Base-by-base conservation (phyloP, 148 eudicot species). In the Beta vulgaris region DNA sequence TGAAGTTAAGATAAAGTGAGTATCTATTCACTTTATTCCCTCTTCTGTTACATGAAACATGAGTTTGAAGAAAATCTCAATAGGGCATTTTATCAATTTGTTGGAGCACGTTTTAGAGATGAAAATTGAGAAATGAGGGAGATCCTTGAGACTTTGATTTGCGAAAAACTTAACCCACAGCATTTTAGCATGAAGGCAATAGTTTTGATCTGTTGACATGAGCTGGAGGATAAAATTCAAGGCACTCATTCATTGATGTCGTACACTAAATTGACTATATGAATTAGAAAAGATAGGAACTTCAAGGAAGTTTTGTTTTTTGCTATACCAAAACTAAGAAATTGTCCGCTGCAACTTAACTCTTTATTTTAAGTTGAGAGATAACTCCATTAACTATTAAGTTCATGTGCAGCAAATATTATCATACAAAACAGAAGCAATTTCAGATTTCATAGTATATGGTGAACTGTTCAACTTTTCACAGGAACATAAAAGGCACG, bases 21-120 rank as follows among this genome's bases (percentile, higher is more conserved):
- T 48, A 0, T 18, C 7, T 35, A 32, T 6, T 13, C 48, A 15
- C n/a, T 25, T 11, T 57, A 5, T 34, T 25, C 44, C 63, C 21
- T 18, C 42, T 36, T 26, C 34, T n/a, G 46, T 40, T 25, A 72
- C 18, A 15, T 2, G 18, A 23, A 23, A 1, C 44, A 25, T 13
- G 26, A 8, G 11, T 12, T 12, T 58, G 46, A 54, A 26, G 66
- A 23, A 53, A 49, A 46, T 32, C 60, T 32, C 0, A 71, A 26
- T 14, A 34, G 23, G 28, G 34, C n/a, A 42, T 25, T 25, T 34
- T 2, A 32, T 51, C 36, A 36, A 39, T 19, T 19, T 16, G 6
- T 37, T 28, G 36, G 48, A 55, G 68, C 59, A 62, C 34, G 32
- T 48, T 74, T 44, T 57, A 35, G 53, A n/a, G 18, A 72, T 57